These are phyloP conservation scores for Mycena maculata DNA, from an alignment of 768 basidiomycete genomes.

Conservation along the genomic window DNA sequence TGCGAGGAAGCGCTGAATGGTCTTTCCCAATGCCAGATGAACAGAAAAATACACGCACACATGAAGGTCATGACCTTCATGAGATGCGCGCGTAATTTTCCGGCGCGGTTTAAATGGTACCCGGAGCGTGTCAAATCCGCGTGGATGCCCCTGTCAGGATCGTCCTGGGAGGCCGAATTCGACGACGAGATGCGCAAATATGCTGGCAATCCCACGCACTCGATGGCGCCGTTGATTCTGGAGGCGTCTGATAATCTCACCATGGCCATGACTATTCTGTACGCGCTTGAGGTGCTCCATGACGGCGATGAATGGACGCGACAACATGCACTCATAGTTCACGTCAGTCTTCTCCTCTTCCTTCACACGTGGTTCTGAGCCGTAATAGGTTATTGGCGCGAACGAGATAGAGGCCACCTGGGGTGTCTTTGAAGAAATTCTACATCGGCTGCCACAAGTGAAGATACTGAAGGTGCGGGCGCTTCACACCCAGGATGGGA, in stretches of 20 bases:
- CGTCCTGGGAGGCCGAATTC: background rate
- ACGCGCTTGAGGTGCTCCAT: background rate
- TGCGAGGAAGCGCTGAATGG: background rate
- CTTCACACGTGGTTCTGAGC: background rate
- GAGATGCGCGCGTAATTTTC: background rate
- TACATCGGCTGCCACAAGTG: background rate
- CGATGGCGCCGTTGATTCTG: background rate
- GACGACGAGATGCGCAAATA: background rate
- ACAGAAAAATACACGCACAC: conserved; percentile 34
- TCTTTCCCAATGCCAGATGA: conserved; percentile 41
- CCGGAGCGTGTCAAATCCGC: background rate
- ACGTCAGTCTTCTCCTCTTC: background rate
- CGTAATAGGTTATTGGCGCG: conserved; percentile 35
- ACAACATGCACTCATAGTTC: background rate
- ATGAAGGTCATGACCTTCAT: conserved; percentile 20
- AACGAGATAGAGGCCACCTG: conserved; percentile 21
- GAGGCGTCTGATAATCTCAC: background rate
- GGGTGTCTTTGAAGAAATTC: background rate
- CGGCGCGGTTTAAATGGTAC: background rate
- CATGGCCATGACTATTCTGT: background rate
- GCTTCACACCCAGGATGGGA: no score
- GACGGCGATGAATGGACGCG: background rate
- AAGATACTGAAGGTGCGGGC: background rate
- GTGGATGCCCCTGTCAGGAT: conserved; percentile 1
- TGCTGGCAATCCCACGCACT: background rate